These are phyloP conservation scores for Paraphoma sp. DNA, from an alignment of 2,329 filamentous ascomycete species.

Conservation along the genomic window DNA sequence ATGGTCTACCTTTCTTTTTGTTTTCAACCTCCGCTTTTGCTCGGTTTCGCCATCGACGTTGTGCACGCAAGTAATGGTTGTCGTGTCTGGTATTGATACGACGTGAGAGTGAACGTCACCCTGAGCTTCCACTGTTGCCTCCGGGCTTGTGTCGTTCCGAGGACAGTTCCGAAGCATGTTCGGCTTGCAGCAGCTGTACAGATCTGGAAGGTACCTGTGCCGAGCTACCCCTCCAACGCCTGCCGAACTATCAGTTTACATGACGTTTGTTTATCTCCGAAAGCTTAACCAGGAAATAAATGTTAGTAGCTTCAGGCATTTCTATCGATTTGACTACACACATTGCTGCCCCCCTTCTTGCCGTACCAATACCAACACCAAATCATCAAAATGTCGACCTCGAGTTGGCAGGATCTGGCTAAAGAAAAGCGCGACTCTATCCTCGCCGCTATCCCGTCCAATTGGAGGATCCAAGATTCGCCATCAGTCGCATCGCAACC, in stretches of 20 bases:
- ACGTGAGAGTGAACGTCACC: background rate
- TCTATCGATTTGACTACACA: background rate
- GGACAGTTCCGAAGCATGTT: background rate
- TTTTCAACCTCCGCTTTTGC: too few relatives aligned
- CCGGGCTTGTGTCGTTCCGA: background rate
- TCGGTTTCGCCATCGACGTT: too few relatives aligned
- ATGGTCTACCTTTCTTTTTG: too few relatives aligned
- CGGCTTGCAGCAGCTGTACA: background rate
- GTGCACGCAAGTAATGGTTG: background rate
- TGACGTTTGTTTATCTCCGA: background rate
- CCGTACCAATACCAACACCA: background rate
- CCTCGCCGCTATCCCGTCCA: conserved; percentile 60
- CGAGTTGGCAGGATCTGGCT: conserved; percentile 58
- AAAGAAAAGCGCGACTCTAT: conserved; percentile 62
- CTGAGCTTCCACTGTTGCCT: background rate
- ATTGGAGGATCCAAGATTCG: conserved; percentile 60
- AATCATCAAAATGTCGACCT: conserved; percentile 24
- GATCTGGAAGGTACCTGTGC: background rate
- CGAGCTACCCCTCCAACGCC: conserved; percentile 1
- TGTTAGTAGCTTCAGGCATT: background rate
- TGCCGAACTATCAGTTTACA: background rate
- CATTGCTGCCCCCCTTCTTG: background rate
- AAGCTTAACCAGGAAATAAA: background rate
- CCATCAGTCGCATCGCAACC: conserved; percentile 60
- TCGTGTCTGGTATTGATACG: background rate